Percentiles rank a stretch among this genome's conserved stretches.
Conservation (phyloP, 2,329 filamentous ascomycete genomes). For the Penicillium capsulatum region DNA sequence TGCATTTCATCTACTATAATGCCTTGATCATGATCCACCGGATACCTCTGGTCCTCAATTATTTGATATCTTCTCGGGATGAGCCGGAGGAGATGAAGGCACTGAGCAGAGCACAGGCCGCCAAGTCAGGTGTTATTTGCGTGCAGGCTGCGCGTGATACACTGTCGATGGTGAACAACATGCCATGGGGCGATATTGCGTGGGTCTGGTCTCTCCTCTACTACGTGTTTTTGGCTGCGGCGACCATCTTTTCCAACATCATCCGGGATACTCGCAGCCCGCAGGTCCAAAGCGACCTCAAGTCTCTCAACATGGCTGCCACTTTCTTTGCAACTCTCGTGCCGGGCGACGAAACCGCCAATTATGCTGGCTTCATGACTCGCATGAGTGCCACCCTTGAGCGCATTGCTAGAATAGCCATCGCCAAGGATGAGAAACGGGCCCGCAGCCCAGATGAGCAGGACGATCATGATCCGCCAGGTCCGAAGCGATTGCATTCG, state of each 20-base stretch:
- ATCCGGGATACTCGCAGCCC: slow-evolving; percentile 83
- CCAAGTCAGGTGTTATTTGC: slow-evolving; percentile 80
- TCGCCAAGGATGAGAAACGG: slow-evolving; percentile 77
- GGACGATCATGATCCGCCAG: slow-evolving; percentile 14
- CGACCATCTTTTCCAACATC: slow-evolving; percentile 90
- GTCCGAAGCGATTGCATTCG: slow-evolving; percentile 20
- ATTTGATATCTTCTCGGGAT: slow-evolving; percentile 75
- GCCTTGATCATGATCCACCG: slow-evolving; percentile 93
- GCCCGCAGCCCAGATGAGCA: slow-evolving; percentile 28
- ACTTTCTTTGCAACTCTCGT: slow-evolving; percentile 81
- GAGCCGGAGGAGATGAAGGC: slow-evolving; percentile 47
- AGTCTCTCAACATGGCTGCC: slow-evolving; percentile 82
- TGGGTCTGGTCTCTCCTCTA: slow-evolving; percentile 95
- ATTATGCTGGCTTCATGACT: slow-evolving; percentile 84
- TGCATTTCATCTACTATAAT: slow-evolving; percentile 95
- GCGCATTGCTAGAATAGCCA: slow-evolving; percentile 77
- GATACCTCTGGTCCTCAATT: slow-evolving; percentile 85
- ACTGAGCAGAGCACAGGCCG: slow-evolving; percentile 73
- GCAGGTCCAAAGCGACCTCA: slow-evolving; percentile 75
- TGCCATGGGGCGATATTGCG: slow-evolving; percentile 86
- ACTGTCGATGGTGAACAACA: slow-evolving; percentile 85
- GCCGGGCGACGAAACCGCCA: slow-evolving; percentile 71
- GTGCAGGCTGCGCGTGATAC: slow-evolving; percentile 85
- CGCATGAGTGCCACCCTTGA: slow-evolving; percentile 88
- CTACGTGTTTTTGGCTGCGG: slow-evolving; percentile 86